Evolutionary conservation across 179 eudicot genomes (phyloP).

Genomic region (Beta corolliflora): DNA sequence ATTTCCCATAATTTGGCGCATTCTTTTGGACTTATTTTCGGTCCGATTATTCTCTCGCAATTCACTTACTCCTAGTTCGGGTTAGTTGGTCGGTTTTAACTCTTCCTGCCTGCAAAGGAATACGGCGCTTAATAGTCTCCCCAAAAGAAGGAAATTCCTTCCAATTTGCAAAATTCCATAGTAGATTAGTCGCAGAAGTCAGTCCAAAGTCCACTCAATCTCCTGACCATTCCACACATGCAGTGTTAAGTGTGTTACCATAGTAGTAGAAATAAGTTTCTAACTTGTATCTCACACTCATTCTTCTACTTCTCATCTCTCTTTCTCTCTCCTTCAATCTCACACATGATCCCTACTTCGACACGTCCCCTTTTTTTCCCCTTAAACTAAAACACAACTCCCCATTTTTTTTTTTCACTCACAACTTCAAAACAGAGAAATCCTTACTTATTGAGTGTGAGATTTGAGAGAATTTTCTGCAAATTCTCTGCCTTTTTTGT

Average conservation of each 20-base stretch:
- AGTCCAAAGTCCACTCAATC: slow-evolving; percentile 22
- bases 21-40: too few species aligned
- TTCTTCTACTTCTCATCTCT: background rate
- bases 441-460: too few species aligned
- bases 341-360: slow-evolving; percentile 38
- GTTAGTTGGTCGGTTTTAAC: too few species aligned
- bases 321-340: background rate
- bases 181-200: background rate
- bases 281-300: background rate
- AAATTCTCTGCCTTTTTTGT: slow-evolving; percentile 4
- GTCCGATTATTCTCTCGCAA: too few species aligned
- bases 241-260: background rate
- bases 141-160: background rate
- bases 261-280: background rate
- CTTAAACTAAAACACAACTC: background rate
- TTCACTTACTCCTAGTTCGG: too few species aligned
- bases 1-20: too few species aligned
- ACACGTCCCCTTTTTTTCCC: slow-evolving; percentile 31
- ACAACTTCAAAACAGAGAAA: background rate
- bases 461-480: background rate
- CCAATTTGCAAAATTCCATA: slow-evolving; percentile 4
- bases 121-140: too few species aligned
- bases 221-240: slow-evolving; percentile 29
- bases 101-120: rapidly evolving
- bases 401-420: background rate